Percentiles rank a stretch among this genome's conserved stretches.
Conservation (phyloP, 2,329 filamentous ascomycete species). For the Arthrobotrys pseudoclavata region DNA sequence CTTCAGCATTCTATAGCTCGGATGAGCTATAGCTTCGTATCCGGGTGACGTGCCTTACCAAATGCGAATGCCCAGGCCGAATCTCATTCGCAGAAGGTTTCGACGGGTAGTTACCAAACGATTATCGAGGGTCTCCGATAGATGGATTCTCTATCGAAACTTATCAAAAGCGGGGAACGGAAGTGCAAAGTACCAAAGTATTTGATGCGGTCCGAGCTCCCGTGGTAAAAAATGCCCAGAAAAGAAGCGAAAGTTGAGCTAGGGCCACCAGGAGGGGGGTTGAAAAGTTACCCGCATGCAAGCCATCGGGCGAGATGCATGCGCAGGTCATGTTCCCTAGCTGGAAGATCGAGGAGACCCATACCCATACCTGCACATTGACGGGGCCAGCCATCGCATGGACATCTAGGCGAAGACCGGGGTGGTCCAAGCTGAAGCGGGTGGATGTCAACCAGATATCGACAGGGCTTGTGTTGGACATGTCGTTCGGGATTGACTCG, state of each 20-base stretch:
- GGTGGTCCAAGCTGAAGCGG: constrained; percentile 24
- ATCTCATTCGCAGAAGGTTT: constrained; percentile 25
- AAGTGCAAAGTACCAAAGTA: not conserved
- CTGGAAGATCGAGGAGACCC: constrained; percentile 11
- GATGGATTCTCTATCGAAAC: constrained; percentile 23
- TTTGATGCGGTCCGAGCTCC: constrained; percentile 1
- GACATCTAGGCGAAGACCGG: constrained; percentile 13
- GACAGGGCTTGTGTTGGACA: constrained; percentile 37
- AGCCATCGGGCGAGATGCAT: constrained; percentile 29
- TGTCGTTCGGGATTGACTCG: constrained; percentile 20
- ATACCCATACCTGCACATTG: not conserved
- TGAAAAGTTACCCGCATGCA: not conserved
- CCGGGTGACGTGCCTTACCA: constrained; percentile 22
- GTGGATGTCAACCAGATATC: not conserved
- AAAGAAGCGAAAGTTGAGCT: constrained; percentile 26
- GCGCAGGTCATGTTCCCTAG: not conserved
- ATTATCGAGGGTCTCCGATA: constrained; percentile 21
- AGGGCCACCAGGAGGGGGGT: constrained; percentile 5
- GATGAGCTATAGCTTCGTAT: constrained; percentile 25
- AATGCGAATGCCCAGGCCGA: constrained; percentile 17
- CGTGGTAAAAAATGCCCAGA: constrained; percentile 30
- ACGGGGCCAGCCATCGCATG: not conserved
- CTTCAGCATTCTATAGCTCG: not conserved
- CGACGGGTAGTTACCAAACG: constrained; percentile 13
- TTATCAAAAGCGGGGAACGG: constrained; percentile 12